Conservation (phyloP, 176 grass and related monocot genomes). For the Paspalum vaginatum region DNA sequence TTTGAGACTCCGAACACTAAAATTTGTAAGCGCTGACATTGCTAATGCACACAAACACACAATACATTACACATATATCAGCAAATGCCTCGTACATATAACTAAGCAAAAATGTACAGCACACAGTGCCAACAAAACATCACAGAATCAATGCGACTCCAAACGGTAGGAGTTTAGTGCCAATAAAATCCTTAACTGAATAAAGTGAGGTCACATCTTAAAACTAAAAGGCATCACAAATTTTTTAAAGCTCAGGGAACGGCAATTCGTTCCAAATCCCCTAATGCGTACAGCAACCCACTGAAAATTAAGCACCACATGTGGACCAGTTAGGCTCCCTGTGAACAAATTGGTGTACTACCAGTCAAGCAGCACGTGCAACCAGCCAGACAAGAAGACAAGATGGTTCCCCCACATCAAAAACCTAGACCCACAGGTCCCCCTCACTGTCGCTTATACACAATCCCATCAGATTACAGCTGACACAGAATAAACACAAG, state of each 20-base stretch:
- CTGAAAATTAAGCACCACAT: background rate
- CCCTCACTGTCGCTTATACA: background rate
- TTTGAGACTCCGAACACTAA: background rate
- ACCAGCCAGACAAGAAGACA: constrained; percentile 1
- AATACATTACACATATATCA: constrained; percentile 11
- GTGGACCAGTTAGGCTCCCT: background rate
- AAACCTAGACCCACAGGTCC: background rate
- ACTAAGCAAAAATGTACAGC: background rate
- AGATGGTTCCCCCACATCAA: background rate
- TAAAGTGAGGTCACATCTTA: background rate
- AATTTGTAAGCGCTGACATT: background rate
- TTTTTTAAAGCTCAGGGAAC: background rate
- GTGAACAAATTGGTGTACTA: background rate
- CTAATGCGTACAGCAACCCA: background rate
- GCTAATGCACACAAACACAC: constrained; percentile 1
- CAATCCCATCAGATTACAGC: background rate
- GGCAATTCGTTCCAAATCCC: background rate
- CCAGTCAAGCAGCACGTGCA: background rate
- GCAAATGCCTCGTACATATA: background rate
- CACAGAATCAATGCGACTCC: background rate
- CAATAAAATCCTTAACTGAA: background rate
- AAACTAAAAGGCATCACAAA: background rate
- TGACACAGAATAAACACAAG: background rate
- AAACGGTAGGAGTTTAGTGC: background rate
- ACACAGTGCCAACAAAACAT: background rate